These are phyloP conservation scores for Pisolithus thermaeus DNA, from an alignment of 1,284 basidiomycete species.

Conservation along the genomic window DNA sequence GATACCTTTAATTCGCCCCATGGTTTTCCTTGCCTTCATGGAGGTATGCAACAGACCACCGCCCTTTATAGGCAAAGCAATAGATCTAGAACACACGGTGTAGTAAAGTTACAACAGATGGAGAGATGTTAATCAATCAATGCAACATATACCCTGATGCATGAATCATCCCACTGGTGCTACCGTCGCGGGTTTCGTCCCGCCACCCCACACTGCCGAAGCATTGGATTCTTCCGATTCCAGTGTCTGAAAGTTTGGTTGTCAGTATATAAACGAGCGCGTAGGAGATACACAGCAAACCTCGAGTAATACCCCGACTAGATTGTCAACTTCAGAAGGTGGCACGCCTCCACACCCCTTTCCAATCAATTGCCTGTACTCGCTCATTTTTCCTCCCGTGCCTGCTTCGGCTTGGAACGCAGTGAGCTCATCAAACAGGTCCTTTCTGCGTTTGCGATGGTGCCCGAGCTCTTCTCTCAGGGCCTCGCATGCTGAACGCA, in stretches of 20 bases:
- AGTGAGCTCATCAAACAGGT: conserved; percentile 69
- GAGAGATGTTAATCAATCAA: conserved; percentile 4
- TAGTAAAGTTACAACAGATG: conserved; percentile 14
- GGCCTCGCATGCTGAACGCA: conserved; percentile 55
- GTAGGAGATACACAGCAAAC: conserved; percentile 36
- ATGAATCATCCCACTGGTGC: conserved; percentile 18
- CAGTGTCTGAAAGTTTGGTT: conserved; percentile 44
- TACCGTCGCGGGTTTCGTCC: conserved; percentile 17
- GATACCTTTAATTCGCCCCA: too few species aligned
- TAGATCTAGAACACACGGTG: not conserved
- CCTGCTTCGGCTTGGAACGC: conserved; percentile 84
- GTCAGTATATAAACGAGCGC: conserved; percentile 1
- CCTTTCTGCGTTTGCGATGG: conserved; percentile 61
- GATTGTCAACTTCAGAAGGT: conserved; percentile 77
- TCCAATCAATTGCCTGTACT: conserved; percentile 82
- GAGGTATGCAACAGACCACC: not conserved
- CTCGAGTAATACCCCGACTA: conserved; percentile 79
- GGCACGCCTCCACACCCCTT: conserved; percentile 88
- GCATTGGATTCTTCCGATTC: conserved; percentile 69
- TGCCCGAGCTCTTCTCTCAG: conserved; percentile 62
- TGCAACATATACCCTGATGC: not conserved
- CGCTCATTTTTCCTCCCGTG: conserved; percentile 80
- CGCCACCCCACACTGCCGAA: conserved; percentile 34
- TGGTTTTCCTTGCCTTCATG: not conserved
- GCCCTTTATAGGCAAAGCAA: not conserved